These are phyloP conservation scores for Calocera viscosa DNA, from an alignment of 768 basidiomycete species.

Conservation along the genomic window DNA sequence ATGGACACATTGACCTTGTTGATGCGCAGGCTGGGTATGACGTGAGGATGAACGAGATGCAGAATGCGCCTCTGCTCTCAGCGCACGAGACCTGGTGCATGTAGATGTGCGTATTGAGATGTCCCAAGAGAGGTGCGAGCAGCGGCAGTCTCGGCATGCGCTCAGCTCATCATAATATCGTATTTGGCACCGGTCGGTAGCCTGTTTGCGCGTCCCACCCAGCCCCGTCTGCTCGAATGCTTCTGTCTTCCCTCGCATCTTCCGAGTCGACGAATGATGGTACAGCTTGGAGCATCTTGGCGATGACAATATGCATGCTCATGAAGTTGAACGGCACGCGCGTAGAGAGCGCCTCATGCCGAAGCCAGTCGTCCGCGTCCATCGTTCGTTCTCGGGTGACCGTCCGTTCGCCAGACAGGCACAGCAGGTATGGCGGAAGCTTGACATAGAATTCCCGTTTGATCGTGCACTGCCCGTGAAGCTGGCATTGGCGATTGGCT, in stretches of 20 bases:
- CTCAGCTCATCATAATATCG: conserved; percentile 69
- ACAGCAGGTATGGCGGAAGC: conserved; percentile 62
- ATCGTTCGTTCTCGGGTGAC: conserved; percentile 52
- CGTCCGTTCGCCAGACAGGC: conserved; percentile 58
- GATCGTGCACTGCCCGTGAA: conserved; percentile 90
- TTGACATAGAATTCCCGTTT: conserved; percentile 82
- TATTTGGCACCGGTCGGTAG: conserved; percentile 79
- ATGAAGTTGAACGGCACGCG: conserved; percentile 66
- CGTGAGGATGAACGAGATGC: conserved; percentile 81
- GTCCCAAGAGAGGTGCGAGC: conserved; percentile 61
- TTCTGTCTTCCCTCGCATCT: conserved; percentile 73
- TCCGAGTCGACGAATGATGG: conserved; percentile 82
- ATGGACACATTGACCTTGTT: conserved; percentile 63
- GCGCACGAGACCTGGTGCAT: too few species aligned
- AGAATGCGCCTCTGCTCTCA: too few species aligned
- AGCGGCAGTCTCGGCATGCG: conserved; percentile 78
- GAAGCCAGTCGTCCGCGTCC: conserved; percentile 86
- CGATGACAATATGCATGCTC: conserved; percentile 57
- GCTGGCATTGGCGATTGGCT: conserved; percentile 63
- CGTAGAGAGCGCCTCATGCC: conserved; percentile 91
- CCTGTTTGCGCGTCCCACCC: conserved; percentile 72
- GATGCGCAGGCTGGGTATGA: conserved; percentile 76
- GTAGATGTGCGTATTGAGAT: too few species aligned
- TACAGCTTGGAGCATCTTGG: conserved; percentile 52
- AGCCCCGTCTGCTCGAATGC: conserved; percentile 77